Percentiles rank a stretch among this genome's conserved stretches.
Conservation (phyloP, 1,284 basidiomycete species). For the Ganoderma multipileum region DNA sequence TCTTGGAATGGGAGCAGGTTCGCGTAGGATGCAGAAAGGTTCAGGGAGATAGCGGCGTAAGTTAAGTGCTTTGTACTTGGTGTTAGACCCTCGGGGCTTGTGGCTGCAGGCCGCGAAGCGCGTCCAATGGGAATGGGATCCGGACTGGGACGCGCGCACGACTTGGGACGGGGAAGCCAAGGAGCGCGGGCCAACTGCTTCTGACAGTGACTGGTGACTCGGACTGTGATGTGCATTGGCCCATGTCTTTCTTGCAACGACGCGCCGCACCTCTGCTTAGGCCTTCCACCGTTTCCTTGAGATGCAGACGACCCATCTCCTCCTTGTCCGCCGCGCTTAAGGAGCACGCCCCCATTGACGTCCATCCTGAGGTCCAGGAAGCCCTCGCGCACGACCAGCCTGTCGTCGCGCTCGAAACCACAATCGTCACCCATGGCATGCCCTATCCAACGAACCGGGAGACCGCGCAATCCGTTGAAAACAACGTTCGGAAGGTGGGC, state of each 20-base stretch:
- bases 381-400: constrained; percentile 68
- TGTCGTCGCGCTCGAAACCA: constrained; percentile 84
- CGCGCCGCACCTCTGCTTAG: constrained; percentile 24
- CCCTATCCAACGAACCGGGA: constrained; percentile 82
- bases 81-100: no score
- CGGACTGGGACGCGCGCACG: no score
- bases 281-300: constrained; percentile 15
- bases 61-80: no score
- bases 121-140: no score
- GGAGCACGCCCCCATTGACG: constrained; percentile 53
- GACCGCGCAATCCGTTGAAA: constrained; percentile 79
- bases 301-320: constrained; percentile 21
- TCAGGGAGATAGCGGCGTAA: no score
- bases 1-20: not conserved
- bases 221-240: constrained; percentile 8
- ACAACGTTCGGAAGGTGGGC: constrained; percentile 78
- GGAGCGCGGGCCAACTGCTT: not conserved
- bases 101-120: no score
- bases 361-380: constrained; percentile 82
- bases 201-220: not conserved
- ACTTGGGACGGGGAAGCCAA: not conserved
- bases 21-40: not conserved
- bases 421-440: constrained; percentile 93
- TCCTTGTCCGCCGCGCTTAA: constrained; percentile 25
- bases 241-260: constrained; percentile 29